These are phyloP conservation scores for Anthracocystis setariae DNA, from an alignment of 1,284 basidiomycete species.

Conservation along the genomic window DNA sequence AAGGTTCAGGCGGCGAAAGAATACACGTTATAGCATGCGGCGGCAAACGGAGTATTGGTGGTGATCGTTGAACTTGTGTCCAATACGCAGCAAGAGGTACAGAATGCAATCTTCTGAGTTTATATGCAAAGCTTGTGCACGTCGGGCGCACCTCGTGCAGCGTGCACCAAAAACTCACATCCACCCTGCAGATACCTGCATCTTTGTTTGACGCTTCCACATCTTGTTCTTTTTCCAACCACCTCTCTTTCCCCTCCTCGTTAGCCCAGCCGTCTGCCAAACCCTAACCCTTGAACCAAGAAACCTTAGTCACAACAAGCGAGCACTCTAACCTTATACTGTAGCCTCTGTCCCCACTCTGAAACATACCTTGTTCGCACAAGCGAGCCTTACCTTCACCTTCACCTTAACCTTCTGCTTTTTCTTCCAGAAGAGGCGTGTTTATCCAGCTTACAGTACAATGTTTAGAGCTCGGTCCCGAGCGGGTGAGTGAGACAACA, in stretches of 20 bases:
- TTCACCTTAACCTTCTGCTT: too few species aligned
- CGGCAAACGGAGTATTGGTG: slow-evolving; percentile 2
- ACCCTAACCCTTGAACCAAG: too few species aligned
- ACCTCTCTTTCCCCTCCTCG: too few species aligned
- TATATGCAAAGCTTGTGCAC: slow-evolving; percentile 11
- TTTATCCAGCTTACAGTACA: too few species aligned
- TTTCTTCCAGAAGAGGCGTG: too few species aligned
- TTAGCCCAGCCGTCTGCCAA: too few species aligned
- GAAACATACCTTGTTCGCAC: too few species aligned
- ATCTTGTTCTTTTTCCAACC: not conserved
- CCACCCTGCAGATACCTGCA: slow-evolving; percentile 5
- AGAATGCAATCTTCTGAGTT: slow-evolving; percentile 3
- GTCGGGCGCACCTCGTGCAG: slow-evolving; percentile 30
- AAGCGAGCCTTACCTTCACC: too few species aligned
- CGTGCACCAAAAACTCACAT: slow-evolving; percentile 7
- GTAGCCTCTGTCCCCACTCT: not conserved
- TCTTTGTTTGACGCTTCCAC: not conserved
- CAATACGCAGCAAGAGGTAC: not conserved
- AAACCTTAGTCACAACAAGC: too few species aligned
- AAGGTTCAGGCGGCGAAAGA: slow-evolving; percentile 2
- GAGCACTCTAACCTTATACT: too few species aligned
- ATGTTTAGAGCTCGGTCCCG: not conserved
- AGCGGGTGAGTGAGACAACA: not conserved
- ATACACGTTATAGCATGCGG: not conserved
- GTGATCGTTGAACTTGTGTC: not conserved